Conservation (phyloP, 768 basidiomycete genomes). For the Dendrothele bispora region DNA sequence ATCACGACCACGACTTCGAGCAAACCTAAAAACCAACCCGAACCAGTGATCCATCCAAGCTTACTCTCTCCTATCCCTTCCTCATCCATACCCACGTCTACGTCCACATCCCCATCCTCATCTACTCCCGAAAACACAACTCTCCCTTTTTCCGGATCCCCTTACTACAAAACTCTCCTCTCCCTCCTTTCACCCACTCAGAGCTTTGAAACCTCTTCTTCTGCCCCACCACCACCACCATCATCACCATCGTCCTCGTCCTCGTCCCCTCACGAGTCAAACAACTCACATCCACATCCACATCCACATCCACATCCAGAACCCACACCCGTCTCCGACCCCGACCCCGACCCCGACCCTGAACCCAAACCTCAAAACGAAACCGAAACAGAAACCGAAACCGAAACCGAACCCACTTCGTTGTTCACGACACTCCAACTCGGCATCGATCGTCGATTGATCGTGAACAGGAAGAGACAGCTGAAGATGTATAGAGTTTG, state of each 20-base stretch:
- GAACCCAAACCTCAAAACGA: neutral
- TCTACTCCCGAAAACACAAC: too few species aligned
- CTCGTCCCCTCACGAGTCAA: slow-evolving; percentile 6
- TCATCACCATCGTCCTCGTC: neutral
- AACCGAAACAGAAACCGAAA: neutral
- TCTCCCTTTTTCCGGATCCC: too few species aligned
- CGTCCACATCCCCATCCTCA: neutral
- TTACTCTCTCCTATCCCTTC: neutral
- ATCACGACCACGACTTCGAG: too few species aligned
- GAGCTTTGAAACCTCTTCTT: too few species aligned
- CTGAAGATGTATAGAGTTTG: slow-evolving; percentile 97
- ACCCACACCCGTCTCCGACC: neutral
- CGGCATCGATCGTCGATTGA: slow-evolving; percentile 84
- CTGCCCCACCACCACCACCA: neutral
- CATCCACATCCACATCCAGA: too few species aligned
- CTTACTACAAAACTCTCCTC: too few species aligned
- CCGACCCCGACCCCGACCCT: neutral
- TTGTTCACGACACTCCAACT: slow-evolving; percentile 83
- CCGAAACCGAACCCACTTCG: slow-evolving; percentile 15
- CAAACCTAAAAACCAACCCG: too few species aligned
- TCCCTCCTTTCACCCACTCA: too few species aligned
- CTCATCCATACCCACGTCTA: neutral
- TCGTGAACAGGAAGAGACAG: slow-evolving; percentile 92
- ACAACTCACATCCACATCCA: slow-evolving; percentile 2
- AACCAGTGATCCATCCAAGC: slow-evolving; percentile 9